These are phyloP conservation scores for Neurospora pannonica DNA, from an alignment of 495 filamentous ascomycete species.

Conservation along the genomic window DNA sequence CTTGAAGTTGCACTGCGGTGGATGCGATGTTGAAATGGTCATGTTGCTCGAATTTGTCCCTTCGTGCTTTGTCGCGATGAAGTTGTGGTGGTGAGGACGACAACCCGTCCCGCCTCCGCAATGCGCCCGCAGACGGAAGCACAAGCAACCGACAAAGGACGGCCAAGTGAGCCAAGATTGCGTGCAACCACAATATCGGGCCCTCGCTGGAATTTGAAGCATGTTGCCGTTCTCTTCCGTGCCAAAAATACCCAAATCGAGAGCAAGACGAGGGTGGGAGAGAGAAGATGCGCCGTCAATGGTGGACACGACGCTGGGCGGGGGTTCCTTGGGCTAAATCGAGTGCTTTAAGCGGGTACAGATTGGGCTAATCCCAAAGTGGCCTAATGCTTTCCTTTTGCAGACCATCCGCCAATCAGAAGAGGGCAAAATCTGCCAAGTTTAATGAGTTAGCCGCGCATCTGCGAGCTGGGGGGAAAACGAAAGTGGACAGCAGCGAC, in stretches of 20 bases:
- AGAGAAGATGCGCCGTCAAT: background rate
- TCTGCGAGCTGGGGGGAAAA: background rate
- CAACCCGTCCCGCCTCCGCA: background rate
- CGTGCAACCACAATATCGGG: background rate
- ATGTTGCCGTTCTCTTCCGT: background rate
- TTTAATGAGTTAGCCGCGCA: slow-evolving; percentile 23
- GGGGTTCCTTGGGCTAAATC: background rate
- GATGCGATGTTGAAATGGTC: too few relatives aligned
- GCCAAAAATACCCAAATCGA: background rate
- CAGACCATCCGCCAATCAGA: slow-evolving; percentile 3
- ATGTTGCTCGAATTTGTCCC: too few relatives aligned
- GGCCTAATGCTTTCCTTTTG: background rate
- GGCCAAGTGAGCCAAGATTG: background rate
- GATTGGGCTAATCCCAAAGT: background rate
- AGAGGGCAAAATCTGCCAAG: slow-evolving; percentile 3
- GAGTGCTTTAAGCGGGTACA: background rate
- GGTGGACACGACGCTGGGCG: background rate
- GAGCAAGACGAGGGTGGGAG: background rate
- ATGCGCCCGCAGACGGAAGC: background rate
- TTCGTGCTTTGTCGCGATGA: background rate
- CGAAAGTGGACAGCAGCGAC: background rate
- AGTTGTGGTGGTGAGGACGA: background rate
- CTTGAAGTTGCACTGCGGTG: too few relatives aligned
- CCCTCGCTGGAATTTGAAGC: background rate
- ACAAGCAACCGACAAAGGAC: background rate